Evolutionary conservation across 2,329 filamentous ascomycete species (phyloP).

Genomic region (Chalaropsis ovoidea): DNA sequence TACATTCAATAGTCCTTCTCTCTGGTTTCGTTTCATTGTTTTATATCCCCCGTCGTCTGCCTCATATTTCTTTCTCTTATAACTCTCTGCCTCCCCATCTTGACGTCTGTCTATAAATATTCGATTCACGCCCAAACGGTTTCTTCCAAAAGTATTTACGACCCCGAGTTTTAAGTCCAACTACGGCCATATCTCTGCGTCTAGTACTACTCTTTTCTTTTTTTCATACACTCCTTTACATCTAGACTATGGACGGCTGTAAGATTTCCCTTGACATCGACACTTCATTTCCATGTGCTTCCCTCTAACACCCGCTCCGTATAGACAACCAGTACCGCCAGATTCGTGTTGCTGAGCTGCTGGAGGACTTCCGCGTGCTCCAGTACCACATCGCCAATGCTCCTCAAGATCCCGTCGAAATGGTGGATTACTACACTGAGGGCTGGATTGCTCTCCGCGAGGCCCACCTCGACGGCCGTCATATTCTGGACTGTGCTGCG

Average conservation of each 20-base stretch:
- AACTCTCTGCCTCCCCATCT: not conserved
- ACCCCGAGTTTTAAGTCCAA: not conserved
- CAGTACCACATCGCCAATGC: slow-evolving; percentile 53
- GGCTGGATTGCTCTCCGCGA: slow-evolving; percentile 54
- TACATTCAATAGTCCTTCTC: not conserved
- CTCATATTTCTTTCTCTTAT: not conserved
- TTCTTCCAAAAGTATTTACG: not conserved
- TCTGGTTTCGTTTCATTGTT: not conserved
- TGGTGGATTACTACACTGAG: slow-evolving; percentile 52
- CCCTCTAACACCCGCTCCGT: slow-evolving; percentile 8
- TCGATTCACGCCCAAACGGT: not conserved
- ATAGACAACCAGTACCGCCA: slow-evolving; percentile 52
- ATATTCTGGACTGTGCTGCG: slow-evolving; percentile 54
- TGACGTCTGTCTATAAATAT: not conserved
- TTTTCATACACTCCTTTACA: not conserved
- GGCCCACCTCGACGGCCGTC: slow-evolving; percentile 52
- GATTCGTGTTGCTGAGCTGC: slow-evolving; percentile 50
- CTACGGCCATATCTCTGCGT: not conserved
- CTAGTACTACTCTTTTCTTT: not conserved
- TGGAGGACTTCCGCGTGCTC: slow-evolving; percentile 51
- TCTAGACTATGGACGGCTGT: slow-evolving; percentile 29
- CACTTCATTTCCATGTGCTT: not conserved
- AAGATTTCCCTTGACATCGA: slow-evolving; percentile 19
- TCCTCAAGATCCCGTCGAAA: slow-evolving; percentile 44
- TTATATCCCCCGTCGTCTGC: not conserved